Evolutionary conservation across 345 rosid genomes (phyloP), one percentile per base, ranked within the genome.

Genomic region (Erucastrum elatum): DNA sequence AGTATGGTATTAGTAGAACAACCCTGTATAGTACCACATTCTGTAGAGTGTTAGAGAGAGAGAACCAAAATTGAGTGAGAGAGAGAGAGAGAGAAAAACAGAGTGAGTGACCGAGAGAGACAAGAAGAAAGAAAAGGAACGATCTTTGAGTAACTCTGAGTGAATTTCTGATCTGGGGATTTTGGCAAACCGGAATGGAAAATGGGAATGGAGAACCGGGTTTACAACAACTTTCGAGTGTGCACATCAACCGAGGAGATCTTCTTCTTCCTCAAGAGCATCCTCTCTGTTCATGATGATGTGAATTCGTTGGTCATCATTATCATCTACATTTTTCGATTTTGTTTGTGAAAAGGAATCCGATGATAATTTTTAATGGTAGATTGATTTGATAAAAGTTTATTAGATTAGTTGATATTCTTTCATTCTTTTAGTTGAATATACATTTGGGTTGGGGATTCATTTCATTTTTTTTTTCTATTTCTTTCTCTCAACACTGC

Each of bases 291-390:
- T 75, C 75, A 75, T 82, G 78, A 80, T 70, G 78, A 75, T 85
- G 79, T 77, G 78, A 80, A 80, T 25, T 77, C 78, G 65, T 44
- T 64, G 68, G 77, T 76, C 78, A 70, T 82, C 71, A 79, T 62
- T 79, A 61, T 79, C 85, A 70, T 87, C 90, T 93, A 86, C 64
- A 68, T 8, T 33, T 37, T 65, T 26, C 56, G 72, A 44, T 75
- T 64, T 81, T 83, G 68, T 74, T 75, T 81, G 71, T 81, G 82
- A 83, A 77, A 77, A 80, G 98, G 99, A 90, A 93, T 93, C 99
- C 98, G 97, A 93, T 95, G 96, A 90, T 84, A 87, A 83, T 86
- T 89, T 86, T 82, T 10, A 3, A 72, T 84, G 84, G 76, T 89
- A 86, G 87, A 82, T 86, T 80, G 84, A 82, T 84, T 77, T 71